Percentiles rank a stretch among this genome's conserved stretches.
Conservation (phyloP, 2,329 filamentous ascomycete genomes). For the Huntiella abstrusa region DNA sequence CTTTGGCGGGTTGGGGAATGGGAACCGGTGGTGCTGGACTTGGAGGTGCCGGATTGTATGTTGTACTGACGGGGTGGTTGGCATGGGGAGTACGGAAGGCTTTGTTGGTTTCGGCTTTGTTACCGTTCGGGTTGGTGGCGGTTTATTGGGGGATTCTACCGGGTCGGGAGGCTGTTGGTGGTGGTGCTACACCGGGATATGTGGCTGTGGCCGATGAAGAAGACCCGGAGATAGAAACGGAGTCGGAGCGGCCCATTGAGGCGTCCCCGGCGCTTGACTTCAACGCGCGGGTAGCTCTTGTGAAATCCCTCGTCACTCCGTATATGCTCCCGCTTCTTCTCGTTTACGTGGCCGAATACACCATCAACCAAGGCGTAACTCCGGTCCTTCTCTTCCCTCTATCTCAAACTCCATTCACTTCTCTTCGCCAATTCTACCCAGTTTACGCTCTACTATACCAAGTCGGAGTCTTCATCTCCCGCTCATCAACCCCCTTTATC, state of each 20-base stretch:
- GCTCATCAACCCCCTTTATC: constrained; percentile 75
- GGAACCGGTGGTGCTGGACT: constrained; percentile 82
- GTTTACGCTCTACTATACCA: constrained; percentile 93
- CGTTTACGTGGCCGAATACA: constrained; percentile 87
- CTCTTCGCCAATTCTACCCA: constrained; percentile 79
- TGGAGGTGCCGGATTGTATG: constrained; percentile 73
- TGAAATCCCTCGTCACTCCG: constrained; percentile 50
- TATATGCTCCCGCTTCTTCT: constrained; percentile 82
- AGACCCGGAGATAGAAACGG: constrained; percentile 13
- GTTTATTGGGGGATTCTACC: constrained; percentile 77
- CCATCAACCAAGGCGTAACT: constrained; percentile 86
- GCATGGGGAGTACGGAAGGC: constrained; percentile 56
- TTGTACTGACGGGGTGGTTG: constrained; percentile 64
- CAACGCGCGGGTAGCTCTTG: constrained; percentile 19
- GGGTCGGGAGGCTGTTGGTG: constrained; percentile 32
- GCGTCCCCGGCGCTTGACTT: constrained; percentile 32
- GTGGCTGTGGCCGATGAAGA: constrained; percentile 23
- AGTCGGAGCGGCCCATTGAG: not conserved
- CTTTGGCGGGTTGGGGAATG: constrained; percentile 78
- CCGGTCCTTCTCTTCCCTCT: constrained; percentile 82
- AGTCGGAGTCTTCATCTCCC: constrained; percentile 82
- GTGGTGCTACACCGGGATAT: constrained; percentile 27
- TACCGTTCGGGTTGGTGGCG: constrained; percentile 66
- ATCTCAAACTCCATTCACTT: constrained; percentile 51
- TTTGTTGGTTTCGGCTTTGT: constrained; percentile 55